phyloP scores from a whole-genome alignment of 495 filamentous ascomycete genomes.

The Cryomyces minteri region DNA sequence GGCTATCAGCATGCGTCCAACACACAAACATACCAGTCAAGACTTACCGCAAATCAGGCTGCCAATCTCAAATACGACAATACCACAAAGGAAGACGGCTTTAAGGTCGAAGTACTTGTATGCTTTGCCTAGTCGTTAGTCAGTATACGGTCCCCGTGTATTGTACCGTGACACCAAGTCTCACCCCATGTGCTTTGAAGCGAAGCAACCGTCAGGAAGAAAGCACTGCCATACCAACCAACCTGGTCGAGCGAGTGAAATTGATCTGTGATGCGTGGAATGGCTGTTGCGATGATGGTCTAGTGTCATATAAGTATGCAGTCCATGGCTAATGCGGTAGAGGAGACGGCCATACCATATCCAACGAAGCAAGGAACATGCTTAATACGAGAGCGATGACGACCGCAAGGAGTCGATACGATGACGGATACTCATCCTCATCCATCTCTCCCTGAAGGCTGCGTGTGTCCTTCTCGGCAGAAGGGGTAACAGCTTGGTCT shows the following conservation, averaged over 20 bases:
- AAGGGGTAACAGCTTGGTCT: no score
- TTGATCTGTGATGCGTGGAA: slow-evolving; percentile 10
- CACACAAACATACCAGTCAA: not conserved
- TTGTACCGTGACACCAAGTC: no score
- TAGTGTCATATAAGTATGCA: not conserved
- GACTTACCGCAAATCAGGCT: slow-evolving; percentile 13
- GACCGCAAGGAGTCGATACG: not conserved
- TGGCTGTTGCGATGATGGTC: slow-evolving; percentile 12
- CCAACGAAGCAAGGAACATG: not conserved
- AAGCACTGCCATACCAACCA: slow-evolving; percentile 10
- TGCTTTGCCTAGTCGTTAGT: slow-evolving; percentile 1
- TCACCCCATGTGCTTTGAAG: slow-evolving; percentile 12
- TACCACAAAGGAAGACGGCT: slow-evolving; percentile 8
- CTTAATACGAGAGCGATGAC: not conserved
- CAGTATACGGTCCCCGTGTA: no score
- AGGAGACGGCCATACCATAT: not conserved
- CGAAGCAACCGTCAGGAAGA: slow-evolving; percentile 12
- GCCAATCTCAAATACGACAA: slow-evolving; percentile 15
- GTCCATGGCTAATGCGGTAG: no score
- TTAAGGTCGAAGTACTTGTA: slow-evolving; percentile 17
- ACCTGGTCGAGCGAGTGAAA: slow-evolving; percentile 11
- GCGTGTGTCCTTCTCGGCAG: no score
- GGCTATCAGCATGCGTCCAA: not conserved
- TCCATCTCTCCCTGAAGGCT: no score
- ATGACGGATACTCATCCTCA: no score